Evolutionary conservation across 345 rosid genomes (phyloP).

Genomic region (Microcos paniculata): DNA sequence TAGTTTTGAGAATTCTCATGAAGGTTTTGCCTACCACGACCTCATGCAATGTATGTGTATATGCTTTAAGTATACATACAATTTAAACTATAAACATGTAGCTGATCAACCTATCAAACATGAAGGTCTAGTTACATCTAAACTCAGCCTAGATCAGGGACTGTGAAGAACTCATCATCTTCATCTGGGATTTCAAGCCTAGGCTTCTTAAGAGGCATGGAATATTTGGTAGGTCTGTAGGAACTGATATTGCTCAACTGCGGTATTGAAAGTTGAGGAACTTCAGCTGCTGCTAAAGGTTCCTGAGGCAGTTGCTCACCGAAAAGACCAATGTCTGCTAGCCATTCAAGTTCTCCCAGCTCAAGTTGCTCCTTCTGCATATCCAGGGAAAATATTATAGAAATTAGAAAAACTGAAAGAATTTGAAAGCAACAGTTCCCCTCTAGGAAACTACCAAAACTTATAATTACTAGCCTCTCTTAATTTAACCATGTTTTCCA

Average conservation of each 20-base stretch:
- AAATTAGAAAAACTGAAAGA: neutral
- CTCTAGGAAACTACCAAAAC: neutral
- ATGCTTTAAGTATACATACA: neutral
- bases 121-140: neutral
- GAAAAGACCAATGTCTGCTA: constrained; percentile 70
- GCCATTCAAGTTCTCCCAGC: constrained; percentile 83
- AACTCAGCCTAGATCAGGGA: constrained; percentile 79
- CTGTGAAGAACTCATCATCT: constrained; percentile 77
- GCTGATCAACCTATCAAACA: constrained; percentile 8
- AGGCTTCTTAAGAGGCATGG: constrained; percentile 67
- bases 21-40: neutral
- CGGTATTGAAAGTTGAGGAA: constrained; percentile 69
- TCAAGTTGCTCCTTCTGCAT: constrained; percentile 77
- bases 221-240: constrained; percentile 47
- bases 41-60: neutral
- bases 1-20: neutral
- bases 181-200: constrained; percentile 57
- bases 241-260: constrained; percentile 35
- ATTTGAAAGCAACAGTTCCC: neutral
- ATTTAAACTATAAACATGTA: constrained; percentile 4
- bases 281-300: constrained; percentile 77
- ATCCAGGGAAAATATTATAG: neutral
- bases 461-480: neutral
- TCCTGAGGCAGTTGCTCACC: constrained; percentile 60
- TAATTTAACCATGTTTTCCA: too few relatives aligned